Evolutionary conservation across 352 stramenopile species (phyloP), one percentile per base, ranked within the genome.

Genomic region (Pelagophyceae sp.): DNA sequence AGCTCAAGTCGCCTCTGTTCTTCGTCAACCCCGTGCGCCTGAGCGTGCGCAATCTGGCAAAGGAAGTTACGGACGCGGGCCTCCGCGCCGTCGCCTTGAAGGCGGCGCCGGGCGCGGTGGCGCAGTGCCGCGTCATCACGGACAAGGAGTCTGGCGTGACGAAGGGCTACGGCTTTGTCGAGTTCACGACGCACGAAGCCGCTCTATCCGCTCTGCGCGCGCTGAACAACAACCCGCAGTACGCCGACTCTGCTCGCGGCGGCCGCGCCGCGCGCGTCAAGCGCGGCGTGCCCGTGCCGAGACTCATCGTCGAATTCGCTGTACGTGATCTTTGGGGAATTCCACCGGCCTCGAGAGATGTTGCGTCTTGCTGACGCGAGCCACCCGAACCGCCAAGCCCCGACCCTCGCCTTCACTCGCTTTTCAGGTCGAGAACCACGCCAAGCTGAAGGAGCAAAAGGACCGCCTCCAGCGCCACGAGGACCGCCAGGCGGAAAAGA

Each of bases 181-280:
- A 99, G 84, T 99, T 98, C 82, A 88, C 87, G 19, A 86, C 97
- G 82, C 96, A 99, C 85, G 86, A 91, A 50, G 93, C 98, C 85
- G 95, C 96, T 23, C 85, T 99, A 38, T 93, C 94, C n/a, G 94
- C 92, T 72, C 85, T 99, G 51, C 90, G 95, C 32, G 84, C 94
- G 72, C 81, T 99, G 50, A 99, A 99, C 84, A 98, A 99, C 85
- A 98, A 99, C 84, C 90, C 94, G 0, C 82, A 87, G 63, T 98
- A 95, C 81, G 88, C 85, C 63, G 81, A 90, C 38, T 89, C 83
- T 78, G 80, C 77, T 32, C 74, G 82, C 27, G 82, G 82, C 54
- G 85, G 82, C 31, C 86, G 84, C 65, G 61, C 74, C 27, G 85
- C 84, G 40, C 33, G 23, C 6, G 51, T 72, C 23, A 78, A 83